Evolutionary conservation across 768 basidiomycete genomes (phyloP).

Genomic region (Inosperma sp.): DNA sequence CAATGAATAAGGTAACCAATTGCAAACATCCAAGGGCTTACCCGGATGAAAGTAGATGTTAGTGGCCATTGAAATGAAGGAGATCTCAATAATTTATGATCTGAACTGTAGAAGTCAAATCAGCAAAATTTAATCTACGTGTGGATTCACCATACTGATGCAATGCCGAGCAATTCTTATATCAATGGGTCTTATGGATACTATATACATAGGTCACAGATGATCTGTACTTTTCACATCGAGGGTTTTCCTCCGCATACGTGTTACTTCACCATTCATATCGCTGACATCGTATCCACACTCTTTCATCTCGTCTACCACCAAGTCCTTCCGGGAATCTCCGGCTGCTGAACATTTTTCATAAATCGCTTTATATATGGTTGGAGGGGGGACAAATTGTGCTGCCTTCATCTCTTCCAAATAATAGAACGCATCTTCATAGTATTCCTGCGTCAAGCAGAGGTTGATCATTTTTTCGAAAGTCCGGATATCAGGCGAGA

Average conservation of each 20-base stretch:
- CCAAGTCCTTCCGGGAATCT: slow-evolving; percentile 62
- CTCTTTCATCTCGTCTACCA: slow-evolving; percentile 66
- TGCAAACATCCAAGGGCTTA: slow-evolving; percentile 20
- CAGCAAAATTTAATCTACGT: too few species aligned
- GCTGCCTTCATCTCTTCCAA: slow-evolving; percentile 82
- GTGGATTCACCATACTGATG: too few species aligned
- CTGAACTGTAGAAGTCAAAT: too few species aligned
- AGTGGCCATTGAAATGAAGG: slow-evolving; percentile 32
- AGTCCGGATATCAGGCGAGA: slow-evolving; percentile 55
- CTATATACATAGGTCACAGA: too few species aligned
- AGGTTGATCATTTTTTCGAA: slow-evolving; percentile 67
- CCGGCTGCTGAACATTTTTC: slow-evolving; percentile 49
- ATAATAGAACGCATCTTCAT: slow-evolving; percentile 87
- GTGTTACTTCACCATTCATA: background rate
- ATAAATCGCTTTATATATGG: slow-evolving; percentile 57
- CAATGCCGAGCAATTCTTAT: background rate
- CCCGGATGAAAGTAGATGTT: slow-evolving; percentile 72
- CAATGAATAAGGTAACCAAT: background rate
- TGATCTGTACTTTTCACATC: too few species aligned
- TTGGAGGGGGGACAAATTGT: slow-evolving; percentile 46
- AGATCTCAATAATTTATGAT: too few species aligned
- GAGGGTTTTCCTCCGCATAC: slow-evolving; percentile 15
- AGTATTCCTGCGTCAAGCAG: slow-evolving; percentile 63
- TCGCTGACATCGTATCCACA: slow-evolving; percentile 40
- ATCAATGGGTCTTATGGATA: background rate